Conservation (phyloP, 1,284 basidiomycete genomes). For the Puccinia polysora region DNA sequence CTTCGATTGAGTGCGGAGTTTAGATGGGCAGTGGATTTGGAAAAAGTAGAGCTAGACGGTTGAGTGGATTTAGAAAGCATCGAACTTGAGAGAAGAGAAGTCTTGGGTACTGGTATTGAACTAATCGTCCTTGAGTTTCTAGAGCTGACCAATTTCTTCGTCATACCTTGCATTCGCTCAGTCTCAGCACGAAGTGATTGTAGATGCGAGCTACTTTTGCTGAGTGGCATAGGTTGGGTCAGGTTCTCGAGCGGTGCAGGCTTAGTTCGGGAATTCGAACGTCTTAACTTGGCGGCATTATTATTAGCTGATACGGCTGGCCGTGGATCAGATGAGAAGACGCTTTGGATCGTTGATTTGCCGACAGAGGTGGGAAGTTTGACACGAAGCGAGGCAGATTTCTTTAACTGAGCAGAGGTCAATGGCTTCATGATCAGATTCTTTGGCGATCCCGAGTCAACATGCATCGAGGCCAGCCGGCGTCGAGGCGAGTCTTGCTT, state of each 20-base stretch:
- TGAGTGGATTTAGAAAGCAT: no score
- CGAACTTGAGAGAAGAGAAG: conserved; percentile 5
- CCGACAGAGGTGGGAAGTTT: not conserved
- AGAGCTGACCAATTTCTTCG: conserved; percentile 40
- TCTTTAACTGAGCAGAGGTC: not conserved
- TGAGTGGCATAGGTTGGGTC: not conserved
- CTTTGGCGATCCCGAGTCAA: not conserved
- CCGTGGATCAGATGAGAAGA: not conserved
- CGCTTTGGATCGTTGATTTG: not conserved
- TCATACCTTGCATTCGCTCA: conserved; percentile 42
- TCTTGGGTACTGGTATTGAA: conserved; percentile 33
- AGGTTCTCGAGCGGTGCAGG: not conserved
- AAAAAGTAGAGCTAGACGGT: not conserved
- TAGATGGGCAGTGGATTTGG: not conserved
- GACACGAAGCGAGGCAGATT: conserved; percentile 10
- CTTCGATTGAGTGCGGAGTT: conserved; percentile 8
- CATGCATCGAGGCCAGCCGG: conserved; percentile 8
- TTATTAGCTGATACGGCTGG: not conserved
- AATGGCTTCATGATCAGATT: not conserved
- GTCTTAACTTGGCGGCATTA: not conserved
- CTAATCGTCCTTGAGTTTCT: conserved; percentile 24
- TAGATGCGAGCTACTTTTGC: conserved; percentile 21
- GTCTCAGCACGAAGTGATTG: conserved; percentile 37
- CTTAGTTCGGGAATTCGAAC: not conserved
- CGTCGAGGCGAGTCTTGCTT: conserved; percentile 8